phyloP scores from a whole-genome alignment of 768 basidiomycete species.

The Mycena polygramma region DNA sequence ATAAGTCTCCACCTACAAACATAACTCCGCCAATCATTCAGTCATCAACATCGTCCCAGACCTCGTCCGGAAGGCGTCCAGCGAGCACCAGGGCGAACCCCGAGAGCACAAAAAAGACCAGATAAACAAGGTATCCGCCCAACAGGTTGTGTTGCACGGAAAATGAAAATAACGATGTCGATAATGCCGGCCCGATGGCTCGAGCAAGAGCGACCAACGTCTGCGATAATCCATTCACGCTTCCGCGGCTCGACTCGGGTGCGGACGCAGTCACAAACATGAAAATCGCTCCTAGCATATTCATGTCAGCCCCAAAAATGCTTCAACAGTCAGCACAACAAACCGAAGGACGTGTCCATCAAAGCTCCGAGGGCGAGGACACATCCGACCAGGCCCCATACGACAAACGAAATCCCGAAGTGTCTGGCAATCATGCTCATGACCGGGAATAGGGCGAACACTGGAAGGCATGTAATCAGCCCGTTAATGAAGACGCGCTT shows the following conservation, averaged over 20 bases:
- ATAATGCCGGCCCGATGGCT: constrained; percentile 62
- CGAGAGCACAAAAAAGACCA: constrained; percentile 47
- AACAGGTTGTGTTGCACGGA: constrained; percentile 58
- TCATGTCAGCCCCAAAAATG: neutral
- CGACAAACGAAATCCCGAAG: constrained; percentile 57
- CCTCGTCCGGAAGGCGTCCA: constrained; percentile 53
- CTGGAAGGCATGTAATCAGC: constrained; percentile 62
- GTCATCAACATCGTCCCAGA: constrained; percentile 50
- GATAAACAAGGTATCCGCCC: constrained; percentile 58
- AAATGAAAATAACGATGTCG: constrained; percentile 66
- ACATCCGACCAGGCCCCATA: constrained; percentile 63
- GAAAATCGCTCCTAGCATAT: constrained; percentile 57
- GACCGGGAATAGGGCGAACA: constrained; percentile 70
- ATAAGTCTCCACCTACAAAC: neutral
- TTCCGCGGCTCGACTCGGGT: constrained; percentile 64
- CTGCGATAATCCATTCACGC: constrained; percentile 64
- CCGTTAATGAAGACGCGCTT: constrained; percentile 70
- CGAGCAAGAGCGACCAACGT: constrained; percentile 59
- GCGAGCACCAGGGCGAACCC: constrained; percentile 52
- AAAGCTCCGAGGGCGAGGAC: constrained; percentile 63
- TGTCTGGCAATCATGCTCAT: constrained; percentile 67
- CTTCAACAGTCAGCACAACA: constrained; percentile 39
- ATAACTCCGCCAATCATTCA: neutral
- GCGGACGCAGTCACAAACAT: constrained; percentile 65
- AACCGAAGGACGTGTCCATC: constrained; percentile 70